Evolutionary conservation across 169 alveolate genomes (phyloP).

Genomic region (Eimeria brunetti): DNA sequence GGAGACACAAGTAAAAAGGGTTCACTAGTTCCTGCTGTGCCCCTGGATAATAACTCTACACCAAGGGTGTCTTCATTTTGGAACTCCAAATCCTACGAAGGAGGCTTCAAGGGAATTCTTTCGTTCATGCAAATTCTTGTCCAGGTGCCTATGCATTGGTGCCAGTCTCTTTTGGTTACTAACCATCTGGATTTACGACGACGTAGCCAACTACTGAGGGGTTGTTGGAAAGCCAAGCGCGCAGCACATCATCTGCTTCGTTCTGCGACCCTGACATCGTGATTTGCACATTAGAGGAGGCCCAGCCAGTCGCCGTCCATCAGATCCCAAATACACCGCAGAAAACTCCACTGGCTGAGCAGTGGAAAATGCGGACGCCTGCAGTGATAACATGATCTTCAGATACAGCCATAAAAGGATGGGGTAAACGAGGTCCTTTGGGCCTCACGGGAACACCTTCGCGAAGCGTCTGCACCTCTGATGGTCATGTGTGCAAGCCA

Average conservation of each 20-base stretch:
- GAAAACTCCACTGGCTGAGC: not conserved
- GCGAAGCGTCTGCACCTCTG: not conserved
- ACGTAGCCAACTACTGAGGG: conserved; percentile 81
- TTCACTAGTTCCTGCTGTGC: not conserved
- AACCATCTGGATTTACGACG: conserved; percentile 81
- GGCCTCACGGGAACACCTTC: too few relatives aligned
- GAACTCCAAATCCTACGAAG: not conserved
- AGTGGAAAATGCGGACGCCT: not conserved
- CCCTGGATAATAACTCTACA: not conserved
- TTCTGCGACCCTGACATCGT: conserved; percentile 75
- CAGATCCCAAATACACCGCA: not conserved
- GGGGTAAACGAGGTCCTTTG: not conserved
- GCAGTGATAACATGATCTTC: not conserved
- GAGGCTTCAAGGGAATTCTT: too few relatives aligned
- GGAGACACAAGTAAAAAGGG: not conserved
- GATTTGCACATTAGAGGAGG: not conserved
- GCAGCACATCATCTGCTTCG: conserved; percentile 79
- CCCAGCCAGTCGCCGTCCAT: not conserved
- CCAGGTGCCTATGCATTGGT: not conserved
- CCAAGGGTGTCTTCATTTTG: not conserved
- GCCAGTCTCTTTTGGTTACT: not conserved
- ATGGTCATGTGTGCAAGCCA: not conserved
- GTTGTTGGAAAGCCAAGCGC: conserved; percentile 73
- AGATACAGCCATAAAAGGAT: not conserved
- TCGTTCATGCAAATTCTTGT: not conserved